Evolutionary conservation across 2,329 filamentous ascomycete genomes (phyloP), one percentile per base, ranked within the genome.

Genomic region (Trichoderma sp.): DNA sequence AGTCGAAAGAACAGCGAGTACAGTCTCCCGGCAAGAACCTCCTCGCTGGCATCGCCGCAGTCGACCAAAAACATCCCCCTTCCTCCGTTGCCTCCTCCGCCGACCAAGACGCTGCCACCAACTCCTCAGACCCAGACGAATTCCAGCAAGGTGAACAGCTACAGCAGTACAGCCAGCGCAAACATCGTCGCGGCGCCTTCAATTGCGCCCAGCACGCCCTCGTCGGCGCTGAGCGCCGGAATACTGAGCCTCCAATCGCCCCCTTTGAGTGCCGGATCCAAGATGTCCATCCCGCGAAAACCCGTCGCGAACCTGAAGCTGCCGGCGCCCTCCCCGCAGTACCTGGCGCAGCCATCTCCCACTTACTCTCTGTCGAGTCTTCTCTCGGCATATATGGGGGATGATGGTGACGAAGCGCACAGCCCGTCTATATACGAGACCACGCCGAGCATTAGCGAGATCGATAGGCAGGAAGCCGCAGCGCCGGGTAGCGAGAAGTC

Each of bases 381-480:
- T 13, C 73, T 88, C 43, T 87, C 85, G 13, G 85, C 86, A 24
- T 88, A 88, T 74, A 84, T 84, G 62, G 78, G 80, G 71, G 83
- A 81, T 57, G 82, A 81, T 57, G 82, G 82, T 7, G 81, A 81
- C 55, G 83, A 83, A 81, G 4, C 77, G 81, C 49, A 78, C 81
- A 37, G 78, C 37, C 31, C 33, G 29, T 33, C 56, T n/a, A 40
- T 29, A 21, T 47, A 60, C 27, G 68, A 59, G 29, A 60, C 60
- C 13, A 55, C 61, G 37, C 72, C 72, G 33, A 73, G 75, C 55
- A 49, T 16, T 43, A 31, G 37, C 11, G 59, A 56, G 49, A 16
- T 33, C n/a, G 62, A 21, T 7, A n/a, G 49, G 29, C 52, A 37
- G 58, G 59, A 52, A 55, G 59, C 40, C 31, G 49, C 68, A 60